A percentile compares a stretch with the other conserved stretches of the same genome.
These are phyloP conservation scores for Choanephora cucurbitarum DNA, from an alignment of 371 early-diverging fungal species.

Conservation along the genomic window DNA sequence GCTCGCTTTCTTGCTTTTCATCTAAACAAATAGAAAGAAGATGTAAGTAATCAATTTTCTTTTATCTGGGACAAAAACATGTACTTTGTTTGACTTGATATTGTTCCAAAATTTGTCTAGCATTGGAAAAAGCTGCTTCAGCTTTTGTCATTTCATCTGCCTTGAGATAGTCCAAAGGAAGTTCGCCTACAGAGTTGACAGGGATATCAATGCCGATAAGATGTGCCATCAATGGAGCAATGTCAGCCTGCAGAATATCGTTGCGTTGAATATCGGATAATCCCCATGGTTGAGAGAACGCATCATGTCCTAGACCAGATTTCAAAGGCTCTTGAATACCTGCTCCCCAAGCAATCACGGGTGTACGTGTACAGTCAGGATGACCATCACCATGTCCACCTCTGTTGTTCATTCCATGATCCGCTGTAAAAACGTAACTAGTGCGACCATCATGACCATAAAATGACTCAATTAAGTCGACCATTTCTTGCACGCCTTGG, in stretches of 20 bases:
- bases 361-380: constrained; percentile 93
- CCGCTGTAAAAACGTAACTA: constrained; percentile 89
- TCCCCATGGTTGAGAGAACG: constrained; percentile 70
- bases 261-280: constrained; percentile 59
- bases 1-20: constrained; percentile 70
- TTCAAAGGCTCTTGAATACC: constrained; percentile 70
- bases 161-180: constrained; percentile 80
- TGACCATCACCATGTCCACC: constrained; percentile 96
- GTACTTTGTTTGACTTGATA: constrained; percentile 78
- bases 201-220: constrained; percentile 86
- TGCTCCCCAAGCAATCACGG: constrained; percentile 95
- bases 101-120: constrained; percentile 82
- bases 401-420: constrained; percentile 95
- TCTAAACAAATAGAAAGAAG: constrained; percentile 34
- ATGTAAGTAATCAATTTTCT: background rate
- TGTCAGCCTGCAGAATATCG: constrained; percentile 93
- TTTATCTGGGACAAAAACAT: background rate
- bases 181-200: constrained; percentile 89
- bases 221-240: constrained; percentile 94
- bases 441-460: constrained; percentile 83
- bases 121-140: constrained; percentile 75
- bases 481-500: constrained; percentile 66
- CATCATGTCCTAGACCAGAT: constrained; percentile 57
- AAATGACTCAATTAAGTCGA: constrained; percentile 68
- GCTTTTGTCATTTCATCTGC: constrained; percentile 71